Evolutionary conservation across 352 stramenopile species (phyloP), one percentile per base, ranked within the genome.

Genomic region (Globisporangium viniferum): DNA sequence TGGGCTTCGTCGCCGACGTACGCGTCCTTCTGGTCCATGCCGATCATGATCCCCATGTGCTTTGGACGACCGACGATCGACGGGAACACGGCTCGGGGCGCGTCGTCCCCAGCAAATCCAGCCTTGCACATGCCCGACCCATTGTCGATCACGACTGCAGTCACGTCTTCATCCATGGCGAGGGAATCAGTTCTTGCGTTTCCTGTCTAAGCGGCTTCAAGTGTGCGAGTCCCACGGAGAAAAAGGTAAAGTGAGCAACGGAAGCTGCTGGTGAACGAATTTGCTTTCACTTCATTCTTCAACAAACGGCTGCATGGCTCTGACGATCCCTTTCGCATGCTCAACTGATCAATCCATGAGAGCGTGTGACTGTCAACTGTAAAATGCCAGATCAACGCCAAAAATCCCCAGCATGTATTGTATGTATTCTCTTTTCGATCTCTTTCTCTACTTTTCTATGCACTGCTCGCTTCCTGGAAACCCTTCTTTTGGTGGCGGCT

Each of bases 81-180:
- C 66, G 96, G 96, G 78, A 99, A 99, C 62, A 99, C 96, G 33
- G 95, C 96, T 59, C 96, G 93, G 41, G 97, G 97, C 15, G 96
- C 96, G 74, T 99, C 97, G 76, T 99, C 96, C 78, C 96, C 96
- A 46, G 96, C 96, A 72, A 99, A 99, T 70, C 97, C 97, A 66
- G 96, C 97, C 91, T 99, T 99, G 86, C 96, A 99, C 97, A 99
- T 99, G 74, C 97, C 97, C 64, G 97, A 99, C 59, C 98, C 98
- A 76, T 99, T 99, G 89, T 99, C 98, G 68, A 99, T 73, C 49
- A 92, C 85, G 27, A 93, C 71, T 90, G 79, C 8, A 46, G 39
- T 33, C 22, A 86, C 75, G 59, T 92, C 82, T 62, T 91, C 76
- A 64, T 90, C 77, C 82, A 91, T 91, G 5, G 64, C 33, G 15